Evolutionary conservation across 2,329 filamentous ascomycete species (phyloP).

Genomic region (Fragosphaeria purpurea): DNA sequence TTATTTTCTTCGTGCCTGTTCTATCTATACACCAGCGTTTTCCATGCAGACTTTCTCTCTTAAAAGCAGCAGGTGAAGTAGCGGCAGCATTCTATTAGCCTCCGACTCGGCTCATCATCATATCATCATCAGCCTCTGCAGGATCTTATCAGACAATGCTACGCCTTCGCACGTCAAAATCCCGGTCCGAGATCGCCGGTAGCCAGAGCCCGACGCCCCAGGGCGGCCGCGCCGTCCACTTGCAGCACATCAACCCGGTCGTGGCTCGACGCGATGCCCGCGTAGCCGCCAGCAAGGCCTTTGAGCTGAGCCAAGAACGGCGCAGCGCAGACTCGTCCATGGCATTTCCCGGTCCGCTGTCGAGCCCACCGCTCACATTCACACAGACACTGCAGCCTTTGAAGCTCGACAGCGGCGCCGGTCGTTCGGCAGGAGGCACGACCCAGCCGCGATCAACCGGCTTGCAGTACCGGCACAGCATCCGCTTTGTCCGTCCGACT

Average conservation of each 20-base stretch:
- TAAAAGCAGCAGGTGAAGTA: too few relatives aligned
- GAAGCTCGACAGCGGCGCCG: not conserved
- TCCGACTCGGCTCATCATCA: too few relatives aligned
- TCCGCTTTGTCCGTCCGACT: conserved; percentile 36
- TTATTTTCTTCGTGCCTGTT: too few relatives aligned
- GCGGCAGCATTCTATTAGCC: too few relatives aligned
- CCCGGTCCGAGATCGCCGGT: conserved; percentile 28
- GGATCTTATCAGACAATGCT: not conserved
- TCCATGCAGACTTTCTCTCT: too few relatives aligned
- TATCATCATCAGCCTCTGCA: too few relatives aligned
- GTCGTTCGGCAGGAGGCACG: not conserved
- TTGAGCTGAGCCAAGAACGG: conserved; percentile 38
- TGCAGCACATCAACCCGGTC: conserved; percentile 39
- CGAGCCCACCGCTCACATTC: not conserved
- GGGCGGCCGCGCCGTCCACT: conserved; percentile 34
- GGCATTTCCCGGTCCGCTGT: conserved; percentile 1
- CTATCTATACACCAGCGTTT: too few relatives aligned
- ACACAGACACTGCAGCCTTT: not conserved
- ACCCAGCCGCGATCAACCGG: not conserved
- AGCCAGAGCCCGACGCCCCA: conserved; percentile 43
- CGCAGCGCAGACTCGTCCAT: conserved; percentile 24
- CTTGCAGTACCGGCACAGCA: conserved; percentile 40
- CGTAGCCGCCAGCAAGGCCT: conserved; percentile 52
- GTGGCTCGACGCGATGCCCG: conserved; percentile 49
- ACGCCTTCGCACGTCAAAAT: conserved; percentile 32